Evolutionary conservation across 2,329 filamentous ascomycete species (phyloP), one percentile per base, ranked within the genome.

Genomic region (Colletotrichum sublineola): DNA sequence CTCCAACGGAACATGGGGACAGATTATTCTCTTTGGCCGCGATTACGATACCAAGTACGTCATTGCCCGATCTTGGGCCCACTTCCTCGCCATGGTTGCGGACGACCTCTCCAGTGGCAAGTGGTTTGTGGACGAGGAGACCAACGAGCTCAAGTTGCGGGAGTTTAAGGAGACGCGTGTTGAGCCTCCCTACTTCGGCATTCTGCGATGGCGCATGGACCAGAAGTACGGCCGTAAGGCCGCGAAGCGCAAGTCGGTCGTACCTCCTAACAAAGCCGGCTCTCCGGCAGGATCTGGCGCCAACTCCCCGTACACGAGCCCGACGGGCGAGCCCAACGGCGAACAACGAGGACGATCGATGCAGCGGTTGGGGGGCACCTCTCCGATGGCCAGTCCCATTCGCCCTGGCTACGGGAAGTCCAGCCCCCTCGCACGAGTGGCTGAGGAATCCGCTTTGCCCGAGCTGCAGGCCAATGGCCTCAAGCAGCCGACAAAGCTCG

Each of bases 1-100:
- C 2, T 94, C 96, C 12, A 89, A 90, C 58, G 96, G 96, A 50
- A 93, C 92, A 80, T 99, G 96, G 96, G 96, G 96, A 66, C 96
- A 99, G 81, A 91, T 99, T 75, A 97, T 99, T 78, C 88, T 99
- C 74, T 98, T 97, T 81, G 96, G 96, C 63, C 94, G 96, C 73
- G 96, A 99, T 84, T 99, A 97, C 83, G 96, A 99, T 80, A 97
- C 94, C 83, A 99, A 99, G 85, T 99, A 97, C 80, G 96, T 99
- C 8, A 89, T 99, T 68, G 94, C 96, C 40, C 91, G 94, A 73
- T 98, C 96, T 1, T 99, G 96, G 96, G 90, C 91, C 20, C 89
- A 92, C 12, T 95, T 99, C 79, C 84, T 99, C 29, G 95, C 95
- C 63, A 89, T 91, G 42, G 89, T 98, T 8, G 95, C 96, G 40